Conservation (phyloP, 2,329 filamentous ascomycete species). For the Chaetomium globosum region DNA sequence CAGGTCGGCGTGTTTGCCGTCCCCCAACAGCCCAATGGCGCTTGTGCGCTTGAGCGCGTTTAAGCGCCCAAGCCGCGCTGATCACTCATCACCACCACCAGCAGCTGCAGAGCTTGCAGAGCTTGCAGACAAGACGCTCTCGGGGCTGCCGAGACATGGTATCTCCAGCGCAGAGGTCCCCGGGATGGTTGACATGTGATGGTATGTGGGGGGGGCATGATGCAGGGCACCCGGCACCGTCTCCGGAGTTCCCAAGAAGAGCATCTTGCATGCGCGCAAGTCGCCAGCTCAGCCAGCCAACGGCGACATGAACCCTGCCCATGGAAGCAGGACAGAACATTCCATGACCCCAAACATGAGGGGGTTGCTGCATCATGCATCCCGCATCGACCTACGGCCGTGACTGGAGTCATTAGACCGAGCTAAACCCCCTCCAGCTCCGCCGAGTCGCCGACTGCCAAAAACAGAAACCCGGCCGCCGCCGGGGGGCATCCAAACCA, state of each 20-base stretch:
- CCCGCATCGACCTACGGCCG: background rate
- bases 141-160: background rate
- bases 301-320: background rate
- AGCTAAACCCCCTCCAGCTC: background rate
- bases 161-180: background rate
- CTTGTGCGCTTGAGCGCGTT: background rate
- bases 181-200: background rate
- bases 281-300: conserved; percentile 1
- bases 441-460: background rate
- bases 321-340: background rate
- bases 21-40: background rate
- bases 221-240: background rate
- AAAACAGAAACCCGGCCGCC: background rate
- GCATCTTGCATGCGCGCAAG: background rate
- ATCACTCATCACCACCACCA: conserved; percentile 4
- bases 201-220: too few species aligned
- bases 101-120: background rate
- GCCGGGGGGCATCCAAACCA: background rate
- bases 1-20: background rate
- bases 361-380: background rate
- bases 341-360: background rate
- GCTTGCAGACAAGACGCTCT: background rate
- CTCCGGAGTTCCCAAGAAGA: background rate
- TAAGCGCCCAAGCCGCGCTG: conserved; percentile 5
- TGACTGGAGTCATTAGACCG: background rate